Evolutionary conservation across 768 basidiomycete species (phyloP), one percentile per base, ranked within the genome.

Genomic region (Kwoniella shandongensis): DNA sequence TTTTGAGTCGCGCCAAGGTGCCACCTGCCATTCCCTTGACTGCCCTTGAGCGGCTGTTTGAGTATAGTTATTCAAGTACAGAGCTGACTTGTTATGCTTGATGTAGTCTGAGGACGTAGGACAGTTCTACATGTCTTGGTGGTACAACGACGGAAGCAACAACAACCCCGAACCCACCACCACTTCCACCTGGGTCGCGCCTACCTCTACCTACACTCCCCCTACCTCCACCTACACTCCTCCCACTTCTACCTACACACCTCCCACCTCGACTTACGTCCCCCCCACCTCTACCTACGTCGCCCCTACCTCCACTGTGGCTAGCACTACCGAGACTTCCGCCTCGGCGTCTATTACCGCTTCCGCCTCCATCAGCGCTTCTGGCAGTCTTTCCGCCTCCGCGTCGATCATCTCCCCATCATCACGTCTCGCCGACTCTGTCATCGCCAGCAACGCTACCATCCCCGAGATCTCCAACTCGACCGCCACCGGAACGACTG

Each of bases 91-190:
- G 3, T 3, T 42, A n/a, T 25, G 23, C n/a, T n/a, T 1, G 26
- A 27, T 20, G 32, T 32, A 66, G 65, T 56, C 52, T 23, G 63
- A 63, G 44, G 67, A 66, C 36, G 71, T 39, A 1, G 88, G 88
- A 40, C 81, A 86, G 4, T 65, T 89, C 48, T 81, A 81, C 60
- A 86, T 84, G 46, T 64, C 72, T 6, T 90, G 88, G 88, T 79
- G 71, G 60, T 85, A 79, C 78, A 76, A 75, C 56, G 80, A 77
- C 52, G 82, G 69, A 44, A 13, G 41, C 23, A 13, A 63, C 56
- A 29, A 56, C 54, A 26, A 51, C 46, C 18, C 36, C 46, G n/a
- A 35, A 27, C 50, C 57, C 38, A 55, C 51, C 20, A 73, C 75
- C 23, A 67, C 73, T 2, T 62, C 74, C 23, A 67, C 72, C 30